phyloP scores from a whole-genome alignment of 768 basidiomycete genomes.

The Russula virescens region DNA sequence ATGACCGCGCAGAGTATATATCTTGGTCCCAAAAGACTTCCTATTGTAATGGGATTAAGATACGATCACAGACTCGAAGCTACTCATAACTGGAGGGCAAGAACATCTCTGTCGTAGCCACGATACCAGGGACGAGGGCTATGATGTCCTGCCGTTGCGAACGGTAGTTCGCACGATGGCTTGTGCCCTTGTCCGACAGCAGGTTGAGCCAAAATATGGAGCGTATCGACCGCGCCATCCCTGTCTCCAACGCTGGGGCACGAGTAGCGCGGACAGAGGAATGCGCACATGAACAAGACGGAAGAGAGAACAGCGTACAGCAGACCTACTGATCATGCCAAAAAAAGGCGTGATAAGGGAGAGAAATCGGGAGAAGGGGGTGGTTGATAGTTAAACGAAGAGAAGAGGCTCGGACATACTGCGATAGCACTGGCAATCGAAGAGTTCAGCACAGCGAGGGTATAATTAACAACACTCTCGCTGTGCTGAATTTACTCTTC shows the following conservation, averaged over 20 bases:
- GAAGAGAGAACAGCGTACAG: conserved; percentile 58
- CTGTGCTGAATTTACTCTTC: no score
- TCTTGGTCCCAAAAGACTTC: no score
- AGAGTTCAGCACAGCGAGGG: conserved; percentile 70
- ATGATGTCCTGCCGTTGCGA: conserved; percentile 78
- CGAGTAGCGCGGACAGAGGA: conserved; percentile 57
- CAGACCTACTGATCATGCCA: conserved; percentile 42
- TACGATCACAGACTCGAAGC: no score
- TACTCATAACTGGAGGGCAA: conserved; percentile 39
- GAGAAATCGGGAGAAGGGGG: background rate
- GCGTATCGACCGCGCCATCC: background rate
- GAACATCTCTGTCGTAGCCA: conserved; percentile 59
- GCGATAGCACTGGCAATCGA: conserved; percentile 64
- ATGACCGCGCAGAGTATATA: no score
- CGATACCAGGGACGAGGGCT: conserved; percentile 51
- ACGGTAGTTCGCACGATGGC: conserved; percentile 69
- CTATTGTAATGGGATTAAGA: background rate
- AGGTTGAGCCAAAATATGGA: conserved; percentile 37
- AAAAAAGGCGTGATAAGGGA: background rate
- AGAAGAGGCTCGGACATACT: no score
- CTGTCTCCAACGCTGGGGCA: conserved; percentile 71
- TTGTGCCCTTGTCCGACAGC: conserved; percentile 57
- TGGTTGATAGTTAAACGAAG: no score
- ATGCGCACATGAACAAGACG: conserved; percentile 53
- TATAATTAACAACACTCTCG: no score